Percentiles rank a stretch among this genome's conserved stretches.
Conservation (phyloP, 768 basidiomycete genomes). For the Amanita inopinata region DNA sequence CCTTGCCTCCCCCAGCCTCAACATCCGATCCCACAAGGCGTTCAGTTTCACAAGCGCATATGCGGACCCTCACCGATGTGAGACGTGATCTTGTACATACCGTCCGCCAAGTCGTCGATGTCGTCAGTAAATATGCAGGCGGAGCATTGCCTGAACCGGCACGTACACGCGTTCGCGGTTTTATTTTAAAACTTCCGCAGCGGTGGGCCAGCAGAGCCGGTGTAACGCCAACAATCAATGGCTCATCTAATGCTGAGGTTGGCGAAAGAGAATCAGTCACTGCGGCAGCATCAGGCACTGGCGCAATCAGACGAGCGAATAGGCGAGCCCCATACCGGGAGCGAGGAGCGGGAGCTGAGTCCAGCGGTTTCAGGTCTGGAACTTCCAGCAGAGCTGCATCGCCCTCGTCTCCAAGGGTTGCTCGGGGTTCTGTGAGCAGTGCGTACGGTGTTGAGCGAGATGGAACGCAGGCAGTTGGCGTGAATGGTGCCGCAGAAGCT, state of each 20-base stretch:
- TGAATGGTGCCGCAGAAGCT: conserved; percentile 10
- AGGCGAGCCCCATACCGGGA: conserved; percentile 28
- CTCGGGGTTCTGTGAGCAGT: conserved; percentile 9
- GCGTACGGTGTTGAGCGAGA: conserved; percentile 8
- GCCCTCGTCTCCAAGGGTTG: conserved; percentile 12
- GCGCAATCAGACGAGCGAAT: conserved; percentile 21
- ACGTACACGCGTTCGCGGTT: conserved; percentile 57
- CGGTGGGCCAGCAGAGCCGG: conserved; percentile 56
- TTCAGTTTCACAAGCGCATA: conserved; percentile 34
- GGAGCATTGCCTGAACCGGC: conserved; percentile 83
- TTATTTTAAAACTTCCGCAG: conserved; percentile 73
- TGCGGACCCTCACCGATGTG: conserved; percentile 62
- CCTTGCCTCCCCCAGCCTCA: conserved; percentile 25
- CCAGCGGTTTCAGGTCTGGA: conserved; percentile 15
- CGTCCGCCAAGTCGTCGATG: conserved; percentile 81
- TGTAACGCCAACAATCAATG: conserved; percentile 8
- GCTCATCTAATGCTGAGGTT: conserved; percentile 4
- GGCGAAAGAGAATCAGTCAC: conserved; percentile 23
- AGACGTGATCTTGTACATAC: conserved; percentile 83
- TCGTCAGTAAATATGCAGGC: conserved; percentile 79
- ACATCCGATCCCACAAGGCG: conserved; percentile 13
- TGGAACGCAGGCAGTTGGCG: no score
- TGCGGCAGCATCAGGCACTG: conserved; percentile 25
- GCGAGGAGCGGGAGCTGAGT: conserved; percentile 25
- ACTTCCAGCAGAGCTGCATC: conserved; percentile 22